phyloP scores from a whole-genome alignment of 2,329 filamentous ascomycete genomes.

The Xylariales sp. region DNA sequence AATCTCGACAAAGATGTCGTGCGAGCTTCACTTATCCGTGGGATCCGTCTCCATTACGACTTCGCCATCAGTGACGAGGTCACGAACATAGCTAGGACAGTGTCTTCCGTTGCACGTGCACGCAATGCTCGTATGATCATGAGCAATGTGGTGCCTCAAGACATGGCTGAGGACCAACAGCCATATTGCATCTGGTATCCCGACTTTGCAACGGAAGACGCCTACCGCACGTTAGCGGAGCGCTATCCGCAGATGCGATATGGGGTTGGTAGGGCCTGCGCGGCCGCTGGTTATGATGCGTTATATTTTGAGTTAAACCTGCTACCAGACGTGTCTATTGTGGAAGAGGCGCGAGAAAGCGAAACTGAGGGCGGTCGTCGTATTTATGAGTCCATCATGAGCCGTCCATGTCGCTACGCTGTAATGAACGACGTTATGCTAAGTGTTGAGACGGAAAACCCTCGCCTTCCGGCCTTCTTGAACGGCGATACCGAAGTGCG shows the following conservation, averaged over 20 bases:
- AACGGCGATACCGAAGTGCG: constrained; percentile 12
- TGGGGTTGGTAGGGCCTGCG: constrained; percentile 7
- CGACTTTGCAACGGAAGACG: constrained; percentile 3
- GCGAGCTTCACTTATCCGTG: constrained; percentile 4
- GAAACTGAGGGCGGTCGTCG: background rate
- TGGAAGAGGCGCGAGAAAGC: constrained; percentile 12
- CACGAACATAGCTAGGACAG: background rate
- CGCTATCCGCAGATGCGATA: constrained; percentile 7
- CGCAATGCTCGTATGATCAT: constrained; percentile 17
- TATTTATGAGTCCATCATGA: constrained; percentile 24
- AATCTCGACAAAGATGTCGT: background rate
- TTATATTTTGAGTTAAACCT: constrained; percentile 4
- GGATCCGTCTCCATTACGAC: constrained; percentile 8
- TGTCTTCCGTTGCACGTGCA: constrained; percentile 7
- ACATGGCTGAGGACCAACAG: background rate
- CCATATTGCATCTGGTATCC: constrained; percentile 22
- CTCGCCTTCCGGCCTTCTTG: background rate
- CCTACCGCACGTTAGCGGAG: background rate
- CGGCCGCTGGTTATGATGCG: constrained; percentile 6
- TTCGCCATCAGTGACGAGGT: constrained; percentile 10
- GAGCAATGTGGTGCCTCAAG: background rate
- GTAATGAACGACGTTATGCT: constrained; percentile 8
- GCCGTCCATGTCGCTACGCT: constrained; percentile 3
- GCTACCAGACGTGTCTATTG: constrained; percentile 8
- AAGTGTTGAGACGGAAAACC: background rate